Base-by-base conservation (phyloP, 331 rosid genomes). In the Erythrophleum ivorense region DNA sequence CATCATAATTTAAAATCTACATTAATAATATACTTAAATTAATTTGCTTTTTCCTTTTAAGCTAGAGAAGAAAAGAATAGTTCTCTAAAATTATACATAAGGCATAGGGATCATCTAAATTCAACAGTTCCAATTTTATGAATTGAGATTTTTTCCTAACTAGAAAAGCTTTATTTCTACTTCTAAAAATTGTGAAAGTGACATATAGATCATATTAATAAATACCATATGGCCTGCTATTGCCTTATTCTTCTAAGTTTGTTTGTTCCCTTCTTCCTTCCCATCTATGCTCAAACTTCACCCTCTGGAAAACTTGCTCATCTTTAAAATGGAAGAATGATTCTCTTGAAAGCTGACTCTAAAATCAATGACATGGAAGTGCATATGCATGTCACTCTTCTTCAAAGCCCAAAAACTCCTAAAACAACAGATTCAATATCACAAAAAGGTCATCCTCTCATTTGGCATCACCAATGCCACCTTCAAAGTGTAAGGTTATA, bases 401-500 rank as follows among this genome's bases (percentile, higher is more conserved):
- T 14, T 71, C 74, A 50, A 52, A 59, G 81, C 45, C 81, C 79
- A 72, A 73, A 78, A 16, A 9, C 50, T 65, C 81, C 72, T 8
- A 71, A 31, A 52, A 83, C 87, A 49, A 24, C 80, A 33, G 65
- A 84, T 36, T 67, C 64, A 41, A 75, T 53, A 18, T 55, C 69
- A 77, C 19, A 74, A 73, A 75, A 50, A 13, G 54, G 54, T 12
- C 86, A 45, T 45, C 57, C 34, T 76, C 41, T 9, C 74, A 31
- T 24, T 59, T 5, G 48, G 3, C 77, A 16, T 68, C 81, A 46
- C 40, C 83, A 53, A 12, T 83, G 48, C 21, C 83, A 77, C 77
- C 76, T 90, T 74, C 79, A 34, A 71, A 78, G 78, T 55, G 90
- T 90, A 82, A 84, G 91, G 62, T 71, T 55, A 52, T 11, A 16